These are phyloP conservation scores for Boletellus sp. DNA, from an alignment of 768 basidiomycete genomes.

Conservation along the genomic window DNA sequence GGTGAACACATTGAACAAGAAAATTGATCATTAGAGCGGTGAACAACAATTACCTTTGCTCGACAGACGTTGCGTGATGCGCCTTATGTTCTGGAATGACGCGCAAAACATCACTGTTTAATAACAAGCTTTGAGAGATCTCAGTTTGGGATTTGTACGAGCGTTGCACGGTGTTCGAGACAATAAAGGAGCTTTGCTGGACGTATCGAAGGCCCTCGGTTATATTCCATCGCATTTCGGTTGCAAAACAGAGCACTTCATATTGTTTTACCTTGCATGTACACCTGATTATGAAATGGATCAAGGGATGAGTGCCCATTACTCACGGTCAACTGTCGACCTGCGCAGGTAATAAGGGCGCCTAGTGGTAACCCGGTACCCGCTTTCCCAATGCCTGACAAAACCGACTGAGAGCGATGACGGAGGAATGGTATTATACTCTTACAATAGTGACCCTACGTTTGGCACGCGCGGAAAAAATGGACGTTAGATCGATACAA, in stretches of 20 bases:
- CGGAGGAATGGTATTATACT: not conserved
- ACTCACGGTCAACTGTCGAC: constrained; percentile 25
- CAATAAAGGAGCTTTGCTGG: constrained; percentile 20
- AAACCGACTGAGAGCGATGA: not conserved
- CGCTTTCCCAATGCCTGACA: constrained; percentile 23
- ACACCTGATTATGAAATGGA: not conserved
- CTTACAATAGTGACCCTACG: constrained; percentile 28
- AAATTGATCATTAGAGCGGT: not conserved
- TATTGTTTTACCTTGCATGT: constrained; percentile 24
- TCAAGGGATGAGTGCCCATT: not conserved
- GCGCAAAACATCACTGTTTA: constrained; percentile 17
- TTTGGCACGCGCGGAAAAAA: not conserved
- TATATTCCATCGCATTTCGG: constrained; percentile 23
- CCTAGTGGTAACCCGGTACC: constrained; percentile 25
- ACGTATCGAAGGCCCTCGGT: not conserved
- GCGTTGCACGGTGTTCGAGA: constrained; percentile 5
- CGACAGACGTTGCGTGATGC: not conserved
- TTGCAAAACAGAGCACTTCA: constrained; percentile 30
- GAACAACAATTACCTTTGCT: constrained; percentile 3
- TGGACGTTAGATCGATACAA: not conserved
- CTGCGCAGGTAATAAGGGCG: constrained; percentile 21
- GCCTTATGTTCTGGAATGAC: constrained; percentile 9
- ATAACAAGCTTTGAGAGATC: not conserved
- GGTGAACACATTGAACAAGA: not conserved
- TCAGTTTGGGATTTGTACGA: constrained; percentile 1